These are phyloP conservation scores for Didymella exigua DNA, from an alignment of 2,329 filamentous ascomycete genomes.

Conservation along the genomic window DNA sequence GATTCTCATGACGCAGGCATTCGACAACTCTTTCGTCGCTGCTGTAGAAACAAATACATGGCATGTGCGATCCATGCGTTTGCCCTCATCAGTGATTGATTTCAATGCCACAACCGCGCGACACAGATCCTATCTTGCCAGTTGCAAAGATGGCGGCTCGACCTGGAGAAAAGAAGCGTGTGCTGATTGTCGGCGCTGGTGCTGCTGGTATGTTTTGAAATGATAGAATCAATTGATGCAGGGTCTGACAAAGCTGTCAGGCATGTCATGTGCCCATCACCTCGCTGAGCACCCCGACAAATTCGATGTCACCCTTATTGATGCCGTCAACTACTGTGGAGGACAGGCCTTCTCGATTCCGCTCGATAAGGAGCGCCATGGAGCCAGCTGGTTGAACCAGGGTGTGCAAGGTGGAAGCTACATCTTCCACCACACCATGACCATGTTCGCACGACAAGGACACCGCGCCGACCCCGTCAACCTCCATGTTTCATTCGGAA, in stretches of 20 bases:
- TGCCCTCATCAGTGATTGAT: background rate
- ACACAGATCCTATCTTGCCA: constrained; percentile 40
- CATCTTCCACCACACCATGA: constrained; percentile 72
- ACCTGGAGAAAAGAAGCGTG: constrained; percentile 43
- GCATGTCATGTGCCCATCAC: constrained; percentile 69
- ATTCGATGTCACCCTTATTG: constrained; percentile 66
- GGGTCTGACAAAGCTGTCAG: constrained; percentile 31
- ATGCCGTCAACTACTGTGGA: constrained; percentile 61
- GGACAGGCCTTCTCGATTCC: constrained; percentile 65
- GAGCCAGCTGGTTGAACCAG: constrained; percentile 65
- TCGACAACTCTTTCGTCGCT: constrained; percentile 22
- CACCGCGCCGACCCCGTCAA: constrained; percentile 62
- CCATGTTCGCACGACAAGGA: constrained; percentile 65
- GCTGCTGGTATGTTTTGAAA: constrained; percentile 43
- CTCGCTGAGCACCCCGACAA: constrained; percentile 68
- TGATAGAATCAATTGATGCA: background rate
- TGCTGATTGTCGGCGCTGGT: constrained; percentile 49
- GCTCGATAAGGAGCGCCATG: constrained; percentile 61
- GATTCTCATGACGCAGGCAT: constrained; percentile 42
- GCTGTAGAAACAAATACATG: constrained; percentile 15
- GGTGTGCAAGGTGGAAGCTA: constrained; percentile 68
- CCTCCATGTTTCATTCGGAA: constrained; percentile 63
- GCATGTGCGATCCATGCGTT: background rate
- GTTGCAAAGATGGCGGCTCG: constrained; percentile 40
- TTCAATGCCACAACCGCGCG: constrained; percentile 28